Base-by-base conservation (phyloP, 2,329 filamentous ascomycete genomes). In the Chaetomium globosum region DNA sequence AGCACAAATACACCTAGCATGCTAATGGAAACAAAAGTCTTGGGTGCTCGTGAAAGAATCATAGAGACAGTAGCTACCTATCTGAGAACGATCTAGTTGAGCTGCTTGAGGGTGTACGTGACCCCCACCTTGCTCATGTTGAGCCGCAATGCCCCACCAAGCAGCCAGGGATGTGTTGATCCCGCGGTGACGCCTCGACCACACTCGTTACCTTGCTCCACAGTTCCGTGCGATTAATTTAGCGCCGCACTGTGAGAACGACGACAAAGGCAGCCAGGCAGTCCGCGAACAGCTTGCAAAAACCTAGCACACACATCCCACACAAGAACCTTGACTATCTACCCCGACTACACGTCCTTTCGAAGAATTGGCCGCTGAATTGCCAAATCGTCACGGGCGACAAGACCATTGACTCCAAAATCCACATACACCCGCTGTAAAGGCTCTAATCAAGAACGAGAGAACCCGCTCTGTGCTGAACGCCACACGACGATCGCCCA, bases 121-220 rank as follows among this genome's bases (percentile, higher is more conserved):
- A 36, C 51, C 53, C 63, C 53, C 59, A 36, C 48, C 48, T 39
- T 43, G 16, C 19, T 12, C 16, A 33, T 7, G n/a, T 51, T 67
- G 65, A 64, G 61, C 61, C 58, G 51, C 53, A 58, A 49, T 46
- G 49, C 61, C 65, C 65, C 65, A 48, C 56, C 51, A 26, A 26
- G 26, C 26, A 56, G 49, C 36, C 28, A 52, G 55, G 46, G 46
- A 23, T 23, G 36, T 36, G 56, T 9, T 30, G 53, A 57, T 62
- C 53, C 58, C 60, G 28, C 51, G 39, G 28, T 51, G 39, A 36
- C 53, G 53, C 33, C 21, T 21, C 23, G 10, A 19, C 19, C 21
- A 2, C 39, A n/a, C 9, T 10, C 1, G 21, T 23, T n/a, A 39
- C 33, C 53, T 31, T 2, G 19, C 2, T 28, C 9, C 62, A 64